These are phyloP conservation scores for Gremmenia infestans DNA, from an alignment of 2,329 filamentous ascomycete genomes.

Conservation along the genomic window DNA sequence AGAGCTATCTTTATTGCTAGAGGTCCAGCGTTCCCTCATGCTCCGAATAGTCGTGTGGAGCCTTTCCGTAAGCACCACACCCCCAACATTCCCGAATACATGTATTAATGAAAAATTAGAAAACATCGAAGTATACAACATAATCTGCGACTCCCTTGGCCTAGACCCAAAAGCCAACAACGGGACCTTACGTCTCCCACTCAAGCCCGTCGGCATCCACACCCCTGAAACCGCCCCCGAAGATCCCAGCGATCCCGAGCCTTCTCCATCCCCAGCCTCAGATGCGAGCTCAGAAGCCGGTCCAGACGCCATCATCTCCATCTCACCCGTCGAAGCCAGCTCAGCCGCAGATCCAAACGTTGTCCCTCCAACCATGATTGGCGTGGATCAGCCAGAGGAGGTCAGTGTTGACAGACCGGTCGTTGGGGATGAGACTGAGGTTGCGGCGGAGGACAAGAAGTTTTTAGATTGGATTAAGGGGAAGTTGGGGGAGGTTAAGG, in stretches of 20 bases:
- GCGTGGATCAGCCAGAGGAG: constrained; percentile 24
- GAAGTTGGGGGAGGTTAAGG: constrained; percentile 39
- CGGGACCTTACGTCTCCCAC: constrained; percentile 72
- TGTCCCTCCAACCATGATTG: constrained; percentile 23
- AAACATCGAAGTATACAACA: constrained; percentile 93
- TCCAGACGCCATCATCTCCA: constrained; percentile 5
- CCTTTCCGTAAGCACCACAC: constrained; percentile 64
- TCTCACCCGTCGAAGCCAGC: constrained; percentile 28
- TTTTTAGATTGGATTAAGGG: constrained; percentile 50
- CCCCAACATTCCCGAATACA: constrained; percentile 23
- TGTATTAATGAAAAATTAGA: constrained; percentile 44
- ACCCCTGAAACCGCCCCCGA: constrained; percentile 43
- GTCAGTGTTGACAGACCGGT: constrained; percentile 19
- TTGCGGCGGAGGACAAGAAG: constrained; percentile 29
- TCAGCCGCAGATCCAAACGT: constrained; percentile 25
- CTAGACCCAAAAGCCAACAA: constrained; percentile 75
- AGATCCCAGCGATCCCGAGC: constrained; percentile 49
- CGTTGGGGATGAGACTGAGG: constrained; percentile 21
- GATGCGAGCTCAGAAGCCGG: neutral
- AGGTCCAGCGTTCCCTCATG: constrained; percentile 86
- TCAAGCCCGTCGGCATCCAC: constrained; percentile 45
- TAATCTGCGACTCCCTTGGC: constrained; percentile 82
- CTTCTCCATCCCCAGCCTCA: constrained; percentile 9
- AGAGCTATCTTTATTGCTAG: constrained; percentile 89
- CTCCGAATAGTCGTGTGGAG: constrained; percentile 72